Evolutionary conservation across 768 basidiomycete species (phyloP), one percentile per base, ranked within the genome.

Genomic region (Naganishia antarctica): DNA sequence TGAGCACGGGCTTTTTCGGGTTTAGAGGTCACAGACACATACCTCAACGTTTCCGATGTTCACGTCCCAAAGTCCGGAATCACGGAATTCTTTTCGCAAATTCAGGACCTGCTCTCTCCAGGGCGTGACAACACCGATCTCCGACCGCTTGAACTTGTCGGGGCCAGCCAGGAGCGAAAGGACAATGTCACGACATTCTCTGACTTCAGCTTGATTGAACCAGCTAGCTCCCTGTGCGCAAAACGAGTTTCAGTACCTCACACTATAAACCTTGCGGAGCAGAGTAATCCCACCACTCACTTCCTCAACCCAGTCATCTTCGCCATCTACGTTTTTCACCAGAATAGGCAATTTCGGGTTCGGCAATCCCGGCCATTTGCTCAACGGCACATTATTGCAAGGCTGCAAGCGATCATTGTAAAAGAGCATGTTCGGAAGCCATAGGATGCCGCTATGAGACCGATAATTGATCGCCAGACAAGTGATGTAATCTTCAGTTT

Each of bases 71-170:
- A 74, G 59, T 0, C 68, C 67, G 0, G 53, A 45, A 16, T 64
- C 57, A 5, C 78, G 58, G 4, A 79, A 64, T 3, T 64, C 67
- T 1, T 72, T 61, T 48, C 78, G 76, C 7, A 77, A 58, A 15
- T 73, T 61, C 76, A 77, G 78, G 0, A 78, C 78, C 64, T 79
- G 78, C 64, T 78, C 78, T 28, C 78, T 51, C 71, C 76, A 79
- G 3, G 78, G 78, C 0, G 73, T 72, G 48, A 78, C 74, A 12
- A 79, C 74, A 18, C 70, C 73, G 58, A 79, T 75, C 21, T 79
- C 74, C 8, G 64, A 66, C 18, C 69, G 66, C 43, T 43, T 29
- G 77, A 49, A 40, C 60, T 57, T 32, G 32, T 66, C 66, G 9
- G 31, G 11, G 9, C 60, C 51, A 7, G 40, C 58, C 1, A 74